Evolutionary conservation across 495 filamentous ascomycete species (phyloP).

Genomic region (Penicillium waksmanii): DNA sequence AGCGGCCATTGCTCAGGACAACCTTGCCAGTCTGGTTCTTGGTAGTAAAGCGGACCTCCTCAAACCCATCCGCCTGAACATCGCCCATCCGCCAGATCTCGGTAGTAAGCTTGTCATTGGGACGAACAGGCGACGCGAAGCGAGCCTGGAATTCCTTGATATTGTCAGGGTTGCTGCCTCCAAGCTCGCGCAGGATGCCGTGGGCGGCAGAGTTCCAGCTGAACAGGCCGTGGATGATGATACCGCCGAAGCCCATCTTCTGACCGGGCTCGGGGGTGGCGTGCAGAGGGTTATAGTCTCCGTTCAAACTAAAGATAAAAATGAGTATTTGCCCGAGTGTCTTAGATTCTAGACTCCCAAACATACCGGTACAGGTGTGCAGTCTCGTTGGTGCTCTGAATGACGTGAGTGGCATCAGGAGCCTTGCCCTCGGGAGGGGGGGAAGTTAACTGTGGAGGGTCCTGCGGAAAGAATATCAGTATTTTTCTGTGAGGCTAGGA

Average conservation of each 20-base stretch:
- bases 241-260: slow-evolving; percentile 89
- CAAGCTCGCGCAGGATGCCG: slow-evolving; percentile 70
- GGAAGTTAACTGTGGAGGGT: slow-evolving; percentile 72
- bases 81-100: slow-evolving; percentile 59
- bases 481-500: neutral
- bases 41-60: slow-evolving; percentile 80
- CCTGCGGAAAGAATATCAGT: slow-evolving; percentile 38
- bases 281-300: slow-evolving; percentile 91
- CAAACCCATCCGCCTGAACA: slow-evolving; percentile 61
- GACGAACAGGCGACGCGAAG: slow-evolving; percentile 81
- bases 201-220: slow-evolving; percentile 84
- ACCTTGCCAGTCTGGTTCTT: slow-evolving; percentile 72
- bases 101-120: slow-evolving; percentile 60
- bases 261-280: slow-evolving; percentile 79
- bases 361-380: slow-evolving; percentile 71
- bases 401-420: slow-evolving; percentile 73
- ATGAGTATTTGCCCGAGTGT: neutral
- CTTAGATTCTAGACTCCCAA: neutral
- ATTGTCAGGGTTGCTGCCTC: slow-evolving; percentile 75
- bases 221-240: slow-evolving; percentile 86
- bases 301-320: slow-evolving; percentile 61
- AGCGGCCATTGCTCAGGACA: slow-evolving; percentile 81
- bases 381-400: slow-evolving; percentile 69
- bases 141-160: slow-evolving; percentile 85
- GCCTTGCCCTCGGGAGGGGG: slow-evolving; percentile 68